Evolutionary conservation across 345 rosid genomes (phyloP).

Genomic region (Pistacia vera): DNA sequence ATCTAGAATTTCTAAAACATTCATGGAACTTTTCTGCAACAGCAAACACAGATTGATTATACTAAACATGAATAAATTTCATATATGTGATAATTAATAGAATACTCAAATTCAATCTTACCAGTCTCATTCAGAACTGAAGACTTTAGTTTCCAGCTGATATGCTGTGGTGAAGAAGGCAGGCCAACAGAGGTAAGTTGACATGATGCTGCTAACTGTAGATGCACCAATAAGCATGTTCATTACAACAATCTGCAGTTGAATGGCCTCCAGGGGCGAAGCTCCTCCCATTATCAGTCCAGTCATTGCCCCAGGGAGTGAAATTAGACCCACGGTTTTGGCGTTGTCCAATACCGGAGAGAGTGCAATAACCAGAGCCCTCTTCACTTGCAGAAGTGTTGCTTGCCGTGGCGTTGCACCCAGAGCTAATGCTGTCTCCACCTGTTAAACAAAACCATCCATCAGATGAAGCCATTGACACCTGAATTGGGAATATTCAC

Average conservation of each 20-base stretch:
- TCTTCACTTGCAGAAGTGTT: conserved; percentile 66
- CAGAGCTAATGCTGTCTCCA: conserved; percentile 87
- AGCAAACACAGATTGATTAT: neutral
- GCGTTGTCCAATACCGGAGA: conserved; percentile 91
- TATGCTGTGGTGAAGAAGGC: conserved; percentile 84
- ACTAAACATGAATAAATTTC: neutral
- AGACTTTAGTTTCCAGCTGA: conserved; percentile 69
- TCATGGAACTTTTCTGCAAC: neutral
- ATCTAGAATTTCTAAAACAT: neutral
- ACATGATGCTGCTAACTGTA: conserved; percentile 78
- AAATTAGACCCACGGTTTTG: conserved; percentile 90
- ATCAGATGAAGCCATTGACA: neutral
- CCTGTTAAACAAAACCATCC: conserved; percentile 35
- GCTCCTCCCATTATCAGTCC: conserved; percentile 98
- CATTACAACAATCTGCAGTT: conserved; percentile 95
- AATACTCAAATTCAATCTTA: neutral
- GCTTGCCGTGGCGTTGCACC: conserved; percentile 92
- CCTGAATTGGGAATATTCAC: neutral
- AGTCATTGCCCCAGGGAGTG: conserved; percentile 90
- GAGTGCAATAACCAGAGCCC: conserved; percentile 75
- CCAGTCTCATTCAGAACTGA: conserved; percentile 41
- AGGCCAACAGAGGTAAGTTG: conserved; percentile 88
- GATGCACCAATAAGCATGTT: conserved; percentile 87
- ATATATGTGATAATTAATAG: neutral
- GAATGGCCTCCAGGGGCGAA: conserved; percentile 86